These are phyloP conservation scores for Hansfordia pulvinata DNA, from an alignment of 2,329 filamentous ascomycete genomes.

Conservation along the genomic window DNA sequence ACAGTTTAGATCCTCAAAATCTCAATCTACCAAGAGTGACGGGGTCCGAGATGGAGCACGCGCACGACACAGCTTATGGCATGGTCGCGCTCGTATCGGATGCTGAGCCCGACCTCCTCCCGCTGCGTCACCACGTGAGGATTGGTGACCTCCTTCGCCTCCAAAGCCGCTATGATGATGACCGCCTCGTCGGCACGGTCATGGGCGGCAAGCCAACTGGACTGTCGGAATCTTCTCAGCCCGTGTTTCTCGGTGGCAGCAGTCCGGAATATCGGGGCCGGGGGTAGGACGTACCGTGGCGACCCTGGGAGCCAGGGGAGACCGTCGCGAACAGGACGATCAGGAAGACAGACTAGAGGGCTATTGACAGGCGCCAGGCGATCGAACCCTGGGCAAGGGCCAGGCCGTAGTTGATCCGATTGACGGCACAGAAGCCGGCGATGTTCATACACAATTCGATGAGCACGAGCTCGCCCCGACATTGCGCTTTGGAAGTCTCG, in stretches of 20 bases:
- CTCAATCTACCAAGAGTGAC: too few relatives aligned
- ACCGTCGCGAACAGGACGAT: constrained; percentile 1
- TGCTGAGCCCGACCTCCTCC: constrained; percentile 4
- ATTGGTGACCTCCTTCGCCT: constrained; percentile 2
- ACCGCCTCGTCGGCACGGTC: constrained; percentile 3
- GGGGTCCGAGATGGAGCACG: too few relatives aligned
- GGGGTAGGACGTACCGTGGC: constrained; percentile 1
- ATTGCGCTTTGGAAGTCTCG: constrained; percentile 6
- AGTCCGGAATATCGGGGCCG: not conserved
- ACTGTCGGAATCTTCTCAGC: constrained; percentile 12
- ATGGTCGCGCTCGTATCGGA: constrained; percentile 16
- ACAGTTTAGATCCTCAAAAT: too few relatives aligned
- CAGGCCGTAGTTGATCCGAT: constrained; percentile 8
- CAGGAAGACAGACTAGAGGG: constrained; percentile 18
- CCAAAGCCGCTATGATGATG: constrained; percentile 4
- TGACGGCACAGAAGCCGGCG: constrained; percentile 4
- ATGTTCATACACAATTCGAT: constrained; percentile 5
- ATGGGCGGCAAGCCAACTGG: constrained; percentile 5
- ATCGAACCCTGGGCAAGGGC: constrained; percentile 7
- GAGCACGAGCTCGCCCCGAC: constrained; percentile 5
- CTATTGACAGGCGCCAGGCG: constrained; percentile 19
- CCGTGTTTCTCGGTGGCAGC: too few relatives aligned
- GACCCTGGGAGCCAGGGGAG: constrained; percentile 3
- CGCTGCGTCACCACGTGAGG: constrained; percentile 3
- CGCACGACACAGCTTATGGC: constrained; percentile 29